Evolutionary conservation across 1,284 basidiomycete species (phyloP), one percentile per base, ranked within the genome.

Genomic region (Melanopsichium pennsylvanicum): DNA sequence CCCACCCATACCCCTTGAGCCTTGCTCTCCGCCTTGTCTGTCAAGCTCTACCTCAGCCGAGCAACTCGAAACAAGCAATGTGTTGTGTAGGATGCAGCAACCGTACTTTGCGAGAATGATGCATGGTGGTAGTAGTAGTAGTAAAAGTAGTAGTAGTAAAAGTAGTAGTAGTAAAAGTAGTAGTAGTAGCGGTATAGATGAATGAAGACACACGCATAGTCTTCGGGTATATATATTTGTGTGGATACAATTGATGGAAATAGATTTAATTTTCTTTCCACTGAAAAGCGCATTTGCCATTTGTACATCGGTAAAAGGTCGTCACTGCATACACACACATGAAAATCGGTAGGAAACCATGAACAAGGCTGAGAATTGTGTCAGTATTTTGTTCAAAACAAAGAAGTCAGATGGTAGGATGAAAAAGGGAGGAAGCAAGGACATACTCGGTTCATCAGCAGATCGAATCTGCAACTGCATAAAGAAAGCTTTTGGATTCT

Each of bases 391-490:
- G 26, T 22, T 13, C 15, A 6, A n/a, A n/a, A n/a, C n/a, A n/a
- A n/a, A n/a, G n/a, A n/a, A n/a, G n/a, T n/a, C 15, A 23, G 23
- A 11, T 4, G n/a, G n/a, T 2, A 26, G 16, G 22, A 18, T 13
- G 19, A 32, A 22, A 32, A 19, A 29, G 27, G 27, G 7, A 8
- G 27, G 10, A 4, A 9, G 10, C 23, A 9, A n/a, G 16, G 29
- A 78, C 77, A 62, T 72, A 80, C 78, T 80, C 0, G 79, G 76
- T 55, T 80, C 75, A 61, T 81, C 80, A 0, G 95, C 95, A 74
- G 92, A 94, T 29, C 95, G 85, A 70, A 97, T 98, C 82, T 98
- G 95, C 16, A 97, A 84, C 83, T 97, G 93, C 82, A 94, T 92
- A 82, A 91, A 98, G 83, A 95, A 97, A 7, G 95, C 93, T 52